A percentile compares a stretch with the other conserved stretches of the same genome.
Conservation (phyloP, 2,329 filamentous ascomycete genomes). For the Exserohilum rostratum region DNA sequence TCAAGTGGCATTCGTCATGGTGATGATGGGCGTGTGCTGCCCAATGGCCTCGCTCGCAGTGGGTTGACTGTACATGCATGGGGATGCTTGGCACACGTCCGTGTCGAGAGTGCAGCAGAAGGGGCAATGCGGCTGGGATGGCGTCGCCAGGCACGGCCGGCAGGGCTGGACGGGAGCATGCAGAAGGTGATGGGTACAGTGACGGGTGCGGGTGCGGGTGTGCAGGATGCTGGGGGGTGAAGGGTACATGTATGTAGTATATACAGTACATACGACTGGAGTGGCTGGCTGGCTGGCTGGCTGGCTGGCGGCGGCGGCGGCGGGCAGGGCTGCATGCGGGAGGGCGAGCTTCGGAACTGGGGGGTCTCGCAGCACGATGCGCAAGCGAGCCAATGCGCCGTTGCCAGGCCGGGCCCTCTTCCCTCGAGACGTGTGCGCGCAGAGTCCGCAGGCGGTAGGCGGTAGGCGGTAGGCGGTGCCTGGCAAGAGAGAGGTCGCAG, state of each 20-base stretch:
- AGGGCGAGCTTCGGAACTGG: constrained; percentile 21
- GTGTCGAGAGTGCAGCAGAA: not conserved
- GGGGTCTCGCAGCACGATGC: constrained; percentile 26
- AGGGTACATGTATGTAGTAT: too few relatives aligned
- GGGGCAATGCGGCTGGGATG: too few relatives aligned
- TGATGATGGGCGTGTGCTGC: constrained; percentile 14
- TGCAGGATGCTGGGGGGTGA: constrained; percentile 6
- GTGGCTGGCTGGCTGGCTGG: too few relatives aligned
- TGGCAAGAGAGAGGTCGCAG: constrained; percentile 5
- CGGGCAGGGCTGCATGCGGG: constrained; percentile 25
- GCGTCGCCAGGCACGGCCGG: too few relatives aligned
- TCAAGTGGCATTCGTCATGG: constrained; percentile 3
- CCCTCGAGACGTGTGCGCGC: constrained; percentile 5
- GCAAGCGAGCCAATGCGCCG: constrained; percentile 34
- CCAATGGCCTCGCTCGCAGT: constrained; percentile 8
- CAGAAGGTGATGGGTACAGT: too few relatives aligned
- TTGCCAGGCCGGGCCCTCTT: constrained; percentile 22
- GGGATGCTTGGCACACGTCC: not conserved
- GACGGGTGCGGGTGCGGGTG: too few relatives aligned
- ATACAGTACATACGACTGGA: too few relatives aligned
- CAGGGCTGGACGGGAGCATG: too few relatives aligned
- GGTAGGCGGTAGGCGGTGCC: constrained; percentile 14
- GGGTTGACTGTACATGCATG: constrained; percentile 3
- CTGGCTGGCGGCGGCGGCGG: too few relatives aligned
- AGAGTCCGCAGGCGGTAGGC: not conserved